Evolutionary conservation across 805 yeast genomes (phyloP), one percentile per base, ranked within the genome.

Genomic region (Sugiyamaella smithiae): DNA sequence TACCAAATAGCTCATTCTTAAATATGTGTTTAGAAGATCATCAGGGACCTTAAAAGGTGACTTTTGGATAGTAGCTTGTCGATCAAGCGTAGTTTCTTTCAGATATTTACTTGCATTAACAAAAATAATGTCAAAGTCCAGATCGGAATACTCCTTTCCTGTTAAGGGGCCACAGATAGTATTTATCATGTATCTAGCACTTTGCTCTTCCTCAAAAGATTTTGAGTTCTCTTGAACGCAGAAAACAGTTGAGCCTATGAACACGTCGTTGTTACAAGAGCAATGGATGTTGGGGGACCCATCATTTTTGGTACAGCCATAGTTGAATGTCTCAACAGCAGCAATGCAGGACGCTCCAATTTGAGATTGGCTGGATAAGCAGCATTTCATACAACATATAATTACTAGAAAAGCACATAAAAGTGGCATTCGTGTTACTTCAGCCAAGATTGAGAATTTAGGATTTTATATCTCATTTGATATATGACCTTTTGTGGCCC

Each of bases 291-390:
- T 36, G 24, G 38, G 17, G 26, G 29, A 25, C 9, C 48, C 45
- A 8, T 12, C 31, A 11, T 22, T 14, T 3, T 25, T 29, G n/a
- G 26, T 40, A 33, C 52, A 49, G 1, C 52, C 52, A 26, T 45
- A 49, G 3, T 40, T 36, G 38, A 32, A 49, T 24, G 14, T 14
- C 11, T 46, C 49, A 5, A 33, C 41, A 2, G 52, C 48, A 14
- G 45, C 46, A 36, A 49, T 45, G 40, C 52, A 49, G 5, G 49
- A 28, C 2, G 45, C 45, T 40, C 50, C 50, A 12, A 46, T 28
- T 17, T 26, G 12, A n/a, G 12, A 37, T 4, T n/a, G 29, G 12
- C 6, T 3, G n/a, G 29, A 33, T 33, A 17, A 33, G 17, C 38
- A 19, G 17, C 38, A 19, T 3, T 19, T 33, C 38, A 9, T 14